A percentile compares a stretch with the other conserved stretches of the same genome.
Conservation (phyloP, 2,329 filamentous ascomycete genomes). For the Venturia carpophila region DNA sequence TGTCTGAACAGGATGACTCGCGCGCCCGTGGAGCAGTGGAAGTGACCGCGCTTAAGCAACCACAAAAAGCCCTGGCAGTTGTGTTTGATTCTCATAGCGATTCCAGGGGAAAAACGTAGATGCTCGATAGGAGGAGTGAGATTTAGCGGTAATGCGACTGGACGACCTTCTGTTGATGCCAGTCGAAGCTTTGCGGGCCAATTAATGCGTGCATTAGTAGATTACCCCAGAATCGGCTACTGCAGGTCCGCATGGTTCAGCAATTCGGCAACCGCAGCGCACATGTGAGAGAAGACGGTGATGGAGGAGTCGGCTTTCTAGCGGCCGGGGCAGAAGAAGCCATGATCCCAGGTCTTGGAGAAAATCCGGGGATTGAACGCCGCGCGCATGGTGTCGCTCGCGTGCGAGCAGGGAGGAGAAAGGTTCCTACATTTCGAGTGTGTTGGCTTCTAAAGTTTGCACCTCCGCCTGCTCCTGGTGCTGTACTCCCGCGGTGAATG, state of each 20-base stretch:
- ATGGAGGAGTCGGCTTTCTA: background rate
- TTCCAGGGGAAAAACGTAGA: background rate
- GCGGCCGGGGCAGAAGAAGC: background rate
- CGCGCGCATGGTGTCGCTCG: background rate
- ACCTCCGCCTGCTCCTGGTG: background rate
- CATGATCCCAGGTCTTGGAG: background rate
- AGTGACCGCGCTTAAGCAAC: background rate
- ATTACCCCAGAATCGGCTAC: background rate
- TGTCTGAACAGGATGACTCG: background rate
- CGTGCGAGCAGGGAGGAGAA: background rate
- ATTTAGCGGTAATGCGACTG: background rate
- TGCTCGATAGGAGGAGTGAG: background rate
- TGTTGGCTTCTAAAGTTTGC: background rate
- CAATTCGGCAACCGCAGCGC: background rate
- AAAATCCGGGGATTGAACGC: background rate
- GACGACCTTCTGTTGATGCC: background rate
- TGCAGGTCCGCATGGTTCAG: background rate
- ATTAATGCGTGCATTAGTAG: background rate
- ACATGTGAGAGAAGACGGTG: background rate
- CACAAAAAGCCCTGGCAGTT: background rate
- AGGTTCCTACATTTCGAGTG: background rate
- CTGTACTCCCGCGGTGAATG: background rate
- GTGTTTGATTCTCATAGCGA: background rate
- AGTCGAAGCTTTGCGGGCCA: background rate
- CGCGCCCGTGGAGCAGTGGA: background rate